These are phyloP conservation scores for Bipolaris cookei DNA, from an alignment of 2,329 filamentous ascomycete genomes.

Conservation along the genomic window DNA sequence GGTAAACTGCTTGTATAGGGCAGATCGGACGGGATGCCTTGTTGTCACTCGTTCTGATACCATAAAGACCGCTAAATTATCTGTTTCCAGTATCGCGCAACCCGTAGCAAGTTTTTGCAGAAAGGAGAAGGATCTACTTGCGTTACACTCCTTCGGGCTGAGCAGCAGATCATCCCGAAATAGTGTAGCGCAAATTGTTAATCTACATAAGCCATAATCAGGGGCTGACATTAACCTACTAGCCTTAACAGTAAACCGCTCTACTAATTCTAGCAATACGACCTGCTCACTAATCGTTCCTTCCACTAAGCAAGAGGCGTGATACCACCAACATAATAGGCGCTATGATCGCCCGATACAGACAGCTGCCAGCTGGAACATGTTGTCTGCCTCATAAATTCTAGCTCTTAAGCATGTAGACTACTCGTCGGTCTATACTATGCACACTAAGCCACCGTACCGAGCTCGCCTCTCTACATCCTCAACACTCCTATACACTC, in stretches of 20 bases:
- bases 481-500: conserved; percentile 17
- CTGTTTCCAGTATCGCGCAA: conserved; percentile 12
- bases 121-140: conserved; percentile 15
- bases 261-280: conserved; percentile 9
- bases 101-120: conserved; percentile 8
- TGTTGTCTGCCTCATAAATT: conserved; percentile 11
- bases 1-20: too few species aligned
- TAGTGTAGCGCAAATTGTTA: conserved; percentile 9
- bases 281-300: conserved; percentile 7
- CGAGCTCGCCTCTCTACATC: conserved; percentile 20
- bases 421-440: conserved; percentile 15
- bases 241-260: conserved; percentile 8
- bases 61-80: conserved; percentile 8
- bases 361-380: conserved; percentile 6
- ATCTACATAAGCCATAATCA: conserved; percentile 13
- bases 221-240: conserved; percentile 9
- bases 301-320: conserved; percentile 11
- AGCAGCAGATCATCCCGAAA: conserved; percentile 13
- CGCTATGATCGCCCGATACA: conserved; percentile 9
- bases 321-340: conserved; percentile 9
- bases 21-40: too few species aligned
- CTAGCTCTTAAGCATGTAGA: conserved; percentile 19
- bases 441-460: conserved; percentile 18
- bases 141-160: conserved; percentile 10
- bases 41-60: too few species aligned